These are phyloP conservation scores for Picea mariana DNA, from an alignment of 83 land plant genomes.

Conservation along the genomic window DNA sequence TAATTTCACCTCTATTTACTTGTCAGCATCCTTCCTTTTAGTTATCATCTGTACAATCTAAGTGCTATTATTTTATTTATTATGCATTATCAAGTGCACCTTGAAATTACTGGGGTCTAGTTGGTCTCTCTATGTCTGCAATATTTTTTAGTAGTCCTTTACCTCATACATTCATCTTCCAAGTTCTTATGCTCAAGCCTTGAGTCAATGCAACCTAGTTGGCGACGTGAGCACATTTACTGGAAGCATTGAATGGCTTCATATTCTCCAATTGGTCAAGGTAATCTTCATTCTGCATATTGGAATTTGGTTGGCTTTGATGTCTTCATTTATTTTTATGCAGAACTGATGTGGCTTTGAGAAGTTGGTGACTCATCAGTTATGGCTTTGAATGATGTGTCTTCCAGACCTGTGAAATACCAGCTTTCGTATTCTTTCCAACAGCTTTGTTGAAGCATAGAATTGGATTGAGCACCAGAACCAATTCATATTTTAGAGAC, in stretches of 20 bases:
- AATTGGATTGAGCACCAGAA: slow-evolving; percentile 8
- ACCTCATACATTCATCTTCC: no score
- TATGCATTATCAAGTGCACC: background rate
- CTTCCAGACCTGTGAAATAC: slow-evolving; percentile 5
- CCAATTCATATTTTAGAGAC: slow-evolving; percentile 13
- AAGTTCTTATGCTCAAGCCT: background rate
- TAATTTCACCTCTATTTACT: background rate
- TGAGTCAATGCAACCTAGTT: slow-evolving; percentile 6
- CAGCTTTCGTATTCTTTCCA: background rate
- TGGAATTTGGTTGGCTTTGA: no score
- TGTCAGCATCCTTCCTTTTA: background rate
- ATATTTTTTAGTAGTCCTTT: background rate
- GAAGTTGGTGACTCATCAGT: background rate
- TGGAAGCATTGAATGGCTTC: slow-evolving; percentile 14
- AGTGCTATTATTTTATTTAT: slow-evolving; percentile 9
- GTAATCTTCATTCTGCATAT: no score
- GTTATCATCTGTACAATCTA: background rate
- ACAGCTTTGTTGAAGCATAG: slow-evolving; percentile 10
- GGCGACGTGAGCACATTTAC: slow-evolving; percentile 10
- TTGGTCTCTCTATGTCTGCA: background rate
- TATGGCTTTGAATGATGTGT: background rate
- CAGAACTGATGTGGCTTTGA: background rate
- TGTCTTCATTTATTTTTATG: background rate
- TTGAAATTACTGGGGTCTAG: background rate
- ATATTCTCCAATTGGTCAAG: background rate